Evolutionary conservation across 805 yeast species (phyloP).

Genomic region (Candida manassasensis): DNA sequence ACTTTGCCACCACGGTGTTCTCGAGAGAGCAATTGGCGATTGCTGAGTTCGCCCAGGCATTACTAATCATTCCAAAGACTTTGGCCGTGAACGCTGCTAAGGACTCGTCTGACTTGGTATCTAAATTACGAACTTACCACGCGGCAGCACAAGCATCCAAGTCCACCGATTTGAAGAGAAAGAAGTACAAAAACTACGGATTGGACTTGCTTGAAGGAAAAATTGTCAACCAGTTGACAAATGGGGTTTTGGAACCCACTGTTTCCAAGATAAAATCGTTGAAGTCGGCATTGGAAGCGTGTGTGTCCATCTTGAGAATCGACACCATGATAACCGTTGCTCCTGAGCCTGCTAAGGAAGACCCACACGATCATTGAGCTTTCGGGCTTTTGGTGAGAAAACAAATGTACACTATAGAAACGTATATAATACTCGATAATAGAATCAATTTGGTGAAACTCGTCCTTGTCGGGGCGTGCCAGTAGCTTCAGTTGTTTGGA

Average conservation of each 20-base stretch:
- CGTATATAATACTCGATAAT: conserved; percentile 3
- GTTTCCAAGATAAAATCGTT: conserved; percentile 87
- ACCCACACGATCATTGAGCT: conserved; percentile 82
- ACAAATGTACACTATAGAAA: conserved; percentile 2
- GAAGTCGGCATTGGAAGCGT: conserved; percentile 96
- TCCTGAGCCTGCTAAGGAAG: conserved; percentile 91
- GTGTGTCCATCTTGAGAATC: conserved; percentile 93
- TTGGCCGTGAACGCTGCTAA: conserved; percentile 96
- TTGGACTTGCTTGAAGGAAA: conserved; percentile 88
- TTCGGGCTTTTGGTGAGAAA: too few relatives aligned
- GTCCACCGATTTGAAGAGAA: conserved; percentile 78
- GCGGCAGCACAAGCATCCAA: conserved; percentile 88
- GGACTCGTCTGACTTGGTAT: conserved; percentile 90
- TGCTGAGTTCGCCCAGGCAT: conserved; percentile 91
- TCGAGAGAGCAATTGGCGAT: conserved; percentile 97
- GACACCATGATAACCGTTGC: conserved; percentile 98
- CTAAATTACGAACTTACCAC: conserved; percentile 93
- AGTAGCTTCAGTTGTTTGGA: too few relatives aligned
- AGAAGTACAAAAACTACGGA: conserved; percentile 86
- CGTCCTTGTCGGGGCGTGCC: too few relatives aligned
- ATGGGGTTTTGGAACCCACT: conserved; percentile 95
- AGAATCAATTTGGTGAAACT: too few relatives aligned
- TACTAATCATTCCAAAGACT: conserved; percentile 91
- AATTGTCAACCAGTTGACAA: conserved; percentile 74
- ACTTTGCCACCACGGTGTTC: conserved; percentile 96